Conservation (phyloP, 2,329 filamentous ascomycete species). For the Diaporthe destruens region DNA sequence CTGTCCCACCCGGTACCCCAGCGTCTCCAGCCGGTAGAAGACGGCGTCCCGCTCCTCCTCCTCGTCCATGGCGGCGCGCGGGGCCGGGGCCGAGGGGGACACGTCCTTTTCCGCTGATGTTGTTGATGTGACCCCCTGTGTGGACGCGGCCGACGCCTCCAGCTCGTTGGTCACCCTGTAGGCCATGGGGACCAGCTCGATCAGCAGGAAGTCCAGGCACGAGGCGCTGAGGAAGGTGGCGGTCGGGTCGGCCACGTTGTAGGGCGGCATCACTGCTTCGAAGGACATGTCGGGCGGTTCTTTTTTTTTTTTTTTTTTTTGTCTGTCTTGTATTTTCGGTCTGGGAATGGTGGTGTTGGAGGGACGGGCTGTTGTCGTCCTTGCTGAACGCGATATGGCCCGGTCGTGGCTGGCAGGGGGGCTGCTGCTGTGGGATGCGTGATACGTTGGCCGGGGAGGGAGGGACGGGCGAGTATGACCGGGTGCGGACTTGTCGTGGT, state of each 20-base stretch:
- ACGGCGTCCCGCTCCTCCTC: slow-evolving; percentile 88
- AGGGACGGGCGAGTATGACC: background rate
- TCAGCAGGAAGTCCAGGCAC: slow-evolving; percentile 93
- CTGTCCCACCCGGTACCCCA: slow-evolving; percentile 93
- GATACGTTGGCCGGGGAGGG: background rate
- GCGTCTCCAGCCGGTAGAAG: slow-evolving; percentile 83
- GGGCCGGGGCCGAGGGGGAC: slow-evolving; percentile 41
- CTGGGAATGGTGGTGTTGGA: no score
- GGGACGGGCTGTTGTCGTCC: background rate
- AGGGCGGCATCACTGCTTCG: slow-evolving; percentile 76
- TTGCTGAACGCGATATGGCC: background rate
- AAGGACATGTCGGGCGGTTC: slow-evolving; percentile 72
- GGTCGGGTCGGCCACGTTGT: slow-evolving; percentile 79
- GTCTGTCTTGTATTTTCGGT: background rate
- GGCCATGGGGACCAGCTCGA: slow-evolving; percentile 95
- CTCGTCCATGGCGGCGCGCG: slow-evolving; percentile 68
- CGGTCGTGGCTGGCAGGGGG: background rate
- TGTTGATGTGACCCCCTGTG: slow-evolving; percentile 8
- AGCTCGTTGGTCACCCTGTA: slow-evolving; percentile 86
- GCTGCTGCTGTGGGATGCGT: background rate
- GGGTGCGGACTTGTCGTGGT: background rate
- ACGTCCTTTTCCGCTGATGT: slow-evolving; percentile 31
- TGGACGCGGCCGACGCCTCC: slow-evolving; percentile 57
- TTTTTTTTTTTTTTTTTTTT: background rate
- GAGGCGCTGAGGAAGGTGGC: slow-evolving; percentile 85